These are phyloP conservation scores for Marvania coccoides DNA, from an alignment of 139 green algal genomes.

Conservation along the genomic window DNA sequence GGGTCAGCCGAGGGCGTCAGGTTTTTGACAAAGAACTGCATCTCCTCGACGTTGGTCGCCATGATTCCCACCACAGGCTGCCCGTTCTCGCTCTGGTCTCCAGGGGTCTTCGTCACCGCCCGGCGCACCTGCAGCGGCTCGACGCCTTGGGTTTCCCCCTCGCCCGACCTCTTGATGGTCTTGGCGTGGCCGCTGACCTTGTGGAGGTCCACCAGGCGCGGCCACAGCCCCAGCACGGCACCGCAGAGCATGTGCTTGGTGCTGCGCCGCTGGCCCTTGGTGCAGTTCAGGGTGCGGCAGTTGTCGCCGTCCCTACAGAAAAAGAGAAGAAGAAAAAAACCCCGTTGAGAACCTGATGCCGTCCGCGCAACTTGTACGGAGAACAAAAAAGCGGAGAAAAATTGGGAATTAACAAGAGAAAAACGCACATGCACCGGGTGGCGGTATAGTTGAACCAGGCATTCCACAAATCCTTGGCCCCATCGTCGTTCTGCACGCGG, in stretches of 20 bases:
- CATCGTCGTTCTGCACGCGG: not conserved
- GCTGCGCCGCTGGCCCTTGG: not conserved
- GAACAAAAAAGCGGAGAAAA: no score
- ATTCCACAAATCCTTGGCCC: slow-evolving; percentile 17
- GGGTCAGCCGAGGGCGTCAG: not conserved
- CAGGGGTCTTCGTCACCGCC: not conserved
- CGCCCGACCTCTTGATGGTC: not conserved
- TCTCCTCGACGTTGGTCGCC: slow-evolving; percentile 3
- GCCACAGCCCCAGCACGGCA: slow-evolving; percentile 17
- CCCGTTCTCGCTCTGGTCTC: not conserved
- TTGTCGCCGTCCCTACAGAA: slow-evolving; percentile 19
- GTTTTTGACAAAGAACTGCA: slow-evolving; percentile 9
- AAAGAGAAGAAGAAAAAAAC: no score
- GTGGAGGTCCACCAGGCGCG: not conserved
- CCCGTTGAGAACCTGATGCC: no score
- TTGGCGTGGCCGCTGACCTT: not conserved
- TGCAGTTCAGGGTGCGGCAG: slow-evolving; percentile 8
- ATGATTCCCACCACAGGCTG: slow-evolving; percentile 20
- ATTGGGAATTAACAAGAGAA: no score
- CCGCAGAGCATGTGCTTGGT: slow-evolving; percentile 18
- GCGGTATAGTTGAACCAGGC: slow-evolving; percentile 18
- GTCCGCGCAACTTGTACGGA: no score
- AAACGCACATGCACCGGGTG: no score
- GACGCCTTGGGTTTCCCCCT: not conserved
- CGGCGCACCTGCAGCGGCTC: not conserved